Evolutionary conservation across 2,329 filamentous ascomycete genomes (phyloP).

Genomic region (Graphilbum fragrans): DNA sequence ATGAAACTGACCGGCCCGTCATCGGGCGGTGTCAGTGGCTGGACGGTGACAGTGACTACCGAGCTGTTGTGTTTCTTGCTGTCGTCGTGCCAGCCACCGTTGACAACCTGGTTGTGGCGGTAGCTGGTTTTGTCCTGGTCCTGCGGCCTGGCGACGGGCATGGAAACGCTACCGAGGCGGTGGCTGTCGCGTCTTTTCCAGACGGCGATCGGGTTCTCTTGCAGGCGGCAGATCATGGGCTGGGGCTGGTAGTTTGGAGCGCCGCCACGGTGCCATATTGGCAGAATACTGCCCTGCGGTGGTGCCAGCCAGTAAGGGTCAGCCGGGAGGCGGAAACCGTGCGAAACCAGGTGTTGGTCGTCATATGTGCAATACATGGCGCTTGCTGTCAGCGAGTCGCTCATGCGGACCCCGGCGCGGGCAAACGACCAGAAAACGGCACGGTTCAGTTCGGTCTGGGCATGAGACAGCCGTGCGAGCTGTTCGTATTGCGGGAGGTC

Average conservation of each 20-base stretch:
- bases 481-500: slow-evolving; percentile 15
- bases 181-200: too few species aligned
- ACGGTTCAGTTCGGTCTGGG: slow-evolving; percentile 16
- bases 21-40: too few species aligned
- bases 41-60: too few species aligned
- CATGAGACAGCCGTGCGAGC: slow-evolving; percentile 8
- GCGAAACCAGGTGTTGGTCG: slow-evolving; percentile 12
- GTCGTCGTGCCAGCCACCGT: too few species aligned
- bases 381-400: slow-evolving; percentile 15
- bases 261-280: slow-evolving; percentile 16
- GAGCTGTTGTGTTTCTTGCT: too few species aligned
- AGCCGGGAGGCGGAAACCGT: slow-evolving; percentile 14
- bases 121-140: too few species aligned
- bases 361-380: slow-evolving; percentile 14
- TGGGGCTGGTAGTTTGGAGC: slow-evolving; percentile 18
- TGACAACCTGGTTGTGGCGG: too few species aligned
- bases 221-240: slow-evolving; percentile 16
- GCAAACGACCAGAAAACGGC: slow-evolving; percentile 14
- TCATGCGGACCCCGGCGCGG: slow-evolving; percentile 13
- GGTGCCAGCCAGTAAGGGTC: slow-evolving; percentile 16
- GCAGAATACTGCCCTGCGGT: slow-evolving; percentile 16
- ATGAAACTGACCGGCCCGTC: too few species aligned
- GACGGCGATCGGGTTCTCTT: slow-evolving; percentile 8
- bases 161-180: too few species aligned
- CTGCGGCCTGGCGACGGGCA: too few species aligned